These are phyloP conservation scores for Citrus glauca DNA, from an alignment of 345 rosid species.

Conservation along the genomic window DNA sequence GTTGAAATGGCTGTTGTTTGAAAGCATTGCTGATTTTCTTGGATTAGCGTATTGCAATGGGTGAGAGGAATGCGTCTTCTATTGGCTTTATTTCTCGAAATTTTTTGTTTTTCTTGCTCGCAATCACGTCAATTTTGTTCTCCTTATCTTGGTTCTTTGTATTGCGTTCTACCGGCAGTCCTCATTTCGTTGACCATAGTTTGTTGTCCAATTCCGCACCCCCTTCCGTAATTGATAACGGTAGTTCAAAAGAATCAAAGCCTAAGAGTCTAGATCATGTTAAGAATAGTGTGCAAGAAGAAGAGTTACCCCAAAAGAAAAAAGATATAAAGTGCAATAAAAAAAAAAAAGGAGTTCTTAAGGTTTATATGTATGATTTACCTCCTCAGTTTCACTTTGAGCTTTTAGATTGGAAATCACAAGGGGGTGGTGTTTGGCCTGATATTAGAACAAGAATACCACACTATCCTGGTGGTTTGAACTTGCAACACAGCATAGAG, in stretches of 20 bases:
- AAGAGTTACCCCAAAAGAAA: slow-evolving; percentile 8
- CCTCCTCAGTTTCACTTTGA: slow-evolving; percentile 85
- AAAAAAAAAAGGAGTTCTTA: slow-evolving; percentile 34
- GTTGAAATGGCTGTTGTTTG: neutral
- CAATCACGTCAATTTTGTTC: slow-evolving; percentile 37
- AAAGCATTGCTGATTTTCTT: slow-evolving; percentile 9
- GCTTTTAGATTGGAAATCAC: slow-evolving; percentile 66
- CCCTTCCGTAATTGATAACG: slow-evolving; percentile 25
- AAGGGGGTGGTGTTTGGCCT: slow-evolving; percentile 70
- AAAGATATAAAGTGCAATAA: slow-evolving; percentile 15
- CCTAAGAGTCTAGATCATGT: slow-evolving; percentile 6
- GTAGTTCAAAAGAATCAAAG: slow-evolving; percentile 3
- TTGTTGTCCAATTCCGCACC: slow-evolving; percentile 29
- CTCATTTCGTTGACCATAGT: slow-evolving; percentile 33
- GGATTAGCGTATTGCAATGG: slow-evolving; percentile 38
- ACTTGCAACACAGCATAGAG: slow-evolving; percentile 92
- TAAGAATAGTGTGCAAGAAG: slow-evolving; percentile 23
- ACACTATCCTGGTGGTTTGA: slow-evolving; percentile 80
- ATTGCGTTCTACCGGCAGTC: slow-evolving; percentile 45
- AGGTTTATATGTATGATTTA: slow-evolving; percentile 88
- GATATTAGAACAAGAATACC: slow-evolving; percentile 57
- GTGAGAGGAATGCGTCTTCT: slow-evolving; percentile 42
- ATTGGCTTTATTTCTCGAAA: slow-evolving; percentile 36
- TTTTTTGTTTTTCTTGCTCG: slow-evolving; percentile 46
- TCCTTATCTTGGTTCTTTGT: slow-evolving; percentile 72